These are phyloP conservation scores for Neofusicoccum sp. DNA, from an alignment of 2,329 filamentous ascomycete genomes.

Conservation along the genomic window DNA sequence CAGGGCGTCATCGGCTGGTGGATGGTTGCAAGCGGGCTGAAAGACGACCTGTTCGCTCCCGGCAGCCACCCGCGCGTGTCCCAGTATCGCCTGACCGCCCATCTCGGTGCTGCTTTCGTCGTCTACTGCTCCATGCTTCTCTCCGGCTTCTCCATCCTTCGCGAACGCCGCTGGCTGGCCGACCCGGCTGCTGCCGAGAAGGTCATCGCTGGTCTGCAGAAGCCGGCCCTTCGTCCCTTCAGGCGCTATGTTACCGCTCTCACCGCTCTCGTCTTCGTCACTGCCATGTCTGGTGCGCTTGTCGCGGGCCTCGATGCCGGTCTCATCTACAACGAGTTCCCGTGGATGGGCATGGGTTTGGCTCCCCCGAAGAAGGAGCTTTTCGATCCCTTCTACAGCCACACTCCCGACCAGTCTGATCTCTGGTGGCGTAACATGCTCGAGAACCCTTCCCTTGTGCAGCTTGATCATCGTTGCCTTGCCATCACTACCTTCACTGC, in stretches of 20 bases:
- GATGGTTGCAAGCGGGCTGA: slow-evolving; percentile 97
- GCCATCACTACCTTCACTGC: slow-evolving; percentile 85
- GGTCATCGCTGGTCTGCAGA: slow-evolving; percentile 60
- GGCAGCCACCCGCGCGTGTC: slow-evolving; percentile 89
- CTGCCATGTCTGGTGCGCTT: slow-evolving; percentile 88
- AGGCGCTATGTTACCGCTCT: slow-evolving; percentile 70
- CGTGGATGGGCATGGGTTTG: slow-evolving; percentile 84
- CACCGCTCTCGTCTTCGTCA: slow-evolving; percentile 75
- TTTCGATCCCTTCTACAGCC: slow-evolving; percentile 80
- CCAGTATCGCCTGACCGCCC: slow-evolving; percentile 88
- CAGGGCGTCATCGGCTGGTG: slow-evolving; percentile 97
- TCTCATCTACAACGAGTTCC: slow-evolving; percentile 98
- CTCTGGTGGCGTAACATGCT: slow-evolving; percentile 97
- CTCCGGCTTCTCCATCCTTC: slow-evolving; percentile 80
- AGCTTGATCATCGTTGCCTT: slow-evolving; percentile 91
- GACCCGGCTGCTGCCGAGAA: slow-evolving; percentile 63
- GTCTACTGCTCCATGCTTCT: slow-evolving; percentile 95
- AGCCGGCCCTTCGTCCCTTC: slow-evolving; percentile 69
- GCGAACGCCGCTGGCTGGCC: slow-evolving; percentile 64
- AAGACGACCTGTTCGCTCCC: slow-evolving; percentile 90
- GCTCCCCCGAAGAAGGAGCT: slow-evolving; percentile 80
- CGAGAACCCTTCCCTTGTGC: slow-evolving; percentile 93
- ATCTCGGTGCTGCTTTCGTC: slow-evolving; percentile 84
- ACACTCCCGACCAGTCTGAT: slow-evolving; percentile 73
- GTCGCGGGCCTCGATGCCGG: slow-evolving; percentile 95